These are phyloP conservation scores for Alternaria incomplexa DNA, from an alignment of 2,329 filamentous ascomycete species.

Conservation along the genomic window DNA sequence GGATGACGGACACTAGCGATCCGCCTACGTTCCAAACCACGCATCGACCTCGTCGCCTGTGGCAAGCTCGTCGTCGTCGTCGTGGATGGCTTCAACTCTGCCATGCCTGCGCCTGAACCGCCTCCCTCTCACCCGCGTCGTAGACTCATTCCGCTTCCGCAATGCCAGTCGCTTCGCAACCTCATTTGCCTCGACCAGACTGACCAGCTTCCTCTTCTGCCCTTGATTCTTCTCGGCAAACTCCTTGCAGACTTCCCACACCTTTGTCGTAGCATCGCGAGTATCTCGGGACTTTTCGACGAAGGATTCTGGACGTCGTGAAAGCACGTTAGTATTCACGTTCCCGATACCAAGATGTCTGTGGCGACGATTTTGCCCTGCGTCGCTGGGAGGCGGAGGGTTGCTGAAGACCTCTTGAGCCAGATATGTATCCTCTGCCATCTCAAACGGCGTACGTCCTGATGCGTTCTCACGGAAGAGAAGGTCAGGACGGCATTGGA, in stretches of 20 bases:
- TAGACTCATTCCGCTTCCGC: slow-evolving; percentile 58
- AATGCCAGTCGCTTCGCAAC: slow-evolving; percentile 62
- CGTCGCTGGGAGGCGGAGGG: slow-evolving; percentile 15
- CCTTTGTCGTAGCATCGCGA: slow-evolving; percentile 13
- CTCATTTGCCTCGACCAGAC: slow-evolving; percentile 65
- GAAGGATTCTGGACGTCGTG: slow-evolving; percentile 24
- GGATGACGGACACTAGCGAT: not conserved
- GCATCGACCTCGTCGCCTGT: slow-evolving; percentile 3
- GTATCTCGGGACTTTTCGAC: slow-evolving; percentile 8
- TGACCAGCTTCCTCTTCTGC: slow-evolving; percentile 61
- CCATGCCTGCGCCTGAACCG: not conserved
- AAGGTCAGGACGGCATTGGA: slow-evolving; percentile 64
- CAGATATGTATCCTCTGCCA: slow-evolving; percentile 64
- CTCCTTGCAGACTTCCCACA: slow-evolving; percentile 50
- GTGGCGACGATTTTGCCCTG: not conserved
- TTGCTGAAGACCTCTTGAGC: slow-evolving; percentile 37
- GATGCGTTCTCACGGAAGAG: slow-evolving; percentile 76
- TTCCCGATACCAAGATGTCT: not conserved
- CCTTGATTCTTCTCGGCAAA: slow-evolving; percentile 29
- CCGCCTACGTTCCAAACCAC: not conserved
- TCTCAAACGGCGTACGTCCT: slow-evolving; percentile 73
- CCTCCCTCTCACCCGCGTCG: not conserved
- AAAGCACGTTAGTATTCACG: not conserved
- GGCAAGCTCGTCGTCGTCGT: slow-evolving; percentile 23
- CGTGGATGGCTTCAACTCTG: slow-evolving; percentile 38